Evolutionary conservation across 2,329 filamentous ascomycete genomes (phyloP).

Genomic region (Gaeumannomyces sp.): DNA sequence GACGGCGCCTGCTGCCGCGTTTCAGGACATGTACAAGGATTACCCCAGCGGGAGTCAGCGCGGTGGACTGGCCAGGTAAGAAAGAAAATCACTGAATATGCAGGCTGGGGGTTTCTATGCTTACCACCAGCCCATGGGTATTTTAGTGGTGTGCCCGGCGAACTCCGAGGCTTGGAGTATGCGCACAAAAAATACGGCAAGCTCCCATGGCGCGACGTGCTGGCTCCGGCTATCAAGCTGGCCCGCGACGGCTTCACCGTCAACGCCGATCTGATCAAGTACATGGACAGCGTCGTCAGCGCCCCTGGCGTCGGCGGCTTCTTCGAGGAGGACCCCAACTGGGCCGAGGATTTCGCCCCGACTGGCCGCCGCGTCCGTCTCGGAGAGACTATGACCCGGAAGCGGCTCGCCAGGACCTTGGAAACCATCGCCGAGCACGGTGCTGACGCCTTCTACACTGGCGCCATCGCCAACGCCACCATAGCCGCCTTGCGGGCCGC

Average conservation of each 20-base stretch:
- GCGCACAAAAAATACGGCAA: constrained; percentile 62
- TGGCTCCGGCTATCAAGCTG: constrained; percentile 64
- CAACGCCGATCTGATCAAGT: constrained; percentile 62
- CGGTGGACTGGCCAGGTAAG: constrained; percentile 67
- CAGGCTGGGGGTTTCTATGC: background rate
- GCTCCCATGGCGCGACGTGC: constrained; percentile 59
- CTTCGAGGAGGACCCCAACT: constrained; percentile 62
- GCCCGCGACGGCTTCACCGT: constrained; percentile 69
- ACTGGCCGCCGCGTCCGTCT: constrained; percentile 58
- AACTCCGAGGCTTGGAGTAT: constrained; percentile 67
- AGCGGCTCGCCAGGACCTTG: constrained; percentile 67
- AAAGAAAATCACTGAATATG: constrained; percentile 22
- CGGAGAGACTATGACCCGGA: constrained; percentile 70
- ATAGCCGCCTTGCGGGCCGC: constrained; percentile 56
- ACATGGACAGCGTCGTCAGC: constrained; percentile 50
- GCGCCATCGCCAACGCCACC: constrained; percentile 62
- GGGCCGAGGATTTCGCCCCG: constrained; percentile 81
- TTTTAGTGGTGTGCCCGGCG: constrained; percentile 57
- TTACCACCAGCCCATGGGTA: constrained; percentile 9
- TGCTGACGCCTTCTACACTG: constrained; percentile 62
- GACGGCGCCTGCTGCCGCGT: constrained; percentile 72
- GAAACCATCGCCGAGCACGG: constrained; percentile 63
- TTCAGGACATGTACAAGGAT: constrained; percentile 73
- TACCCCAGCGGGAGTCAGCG: constrained; percentile 57
- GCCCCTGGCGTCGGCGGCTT: constrained; percentile 49